These are phyloP conservation scores for Salvia sclarea DNA, from an alignment of 305 asterid genomes.

Conservation along the genomic window DNA sequence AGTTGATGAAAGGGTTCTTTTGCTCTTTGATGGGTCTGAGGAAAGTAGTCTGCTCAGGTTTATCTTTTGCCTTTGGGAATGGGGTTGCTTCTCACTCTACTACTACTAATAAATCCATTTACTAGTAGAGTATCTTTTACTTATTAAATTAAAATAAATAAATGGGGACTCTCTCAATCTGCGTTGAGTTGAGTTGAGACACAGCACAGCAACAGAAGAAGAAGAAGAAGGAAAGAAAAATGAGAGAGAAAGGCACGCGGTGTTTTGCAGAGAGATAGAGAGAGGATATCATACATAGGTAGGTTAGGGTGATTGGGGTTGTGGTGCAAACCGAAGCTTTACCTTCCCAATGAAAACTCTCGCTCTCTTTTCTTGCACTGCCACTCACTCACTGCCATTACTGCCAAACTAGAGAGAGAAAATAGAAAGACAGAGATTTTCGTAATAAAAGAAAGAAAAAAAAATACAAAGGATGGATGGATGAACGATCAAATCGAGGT, in stretches of 20 bases:
- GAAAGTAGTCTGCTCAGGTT: conserved; percentile 19
- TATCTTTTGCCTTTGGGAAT: conserved; percentile 34
- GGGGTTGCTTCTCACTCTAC: no score
- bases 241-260: conserved; percentile 39
- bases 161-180: background rate
- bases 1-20: conserved; percentile 30
- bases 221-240: conserved; percentile 1
- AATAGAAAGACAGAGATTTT: background rate
- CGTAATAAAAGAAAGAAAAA: conserved; percentile 1
- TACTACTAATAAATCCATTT: no score
- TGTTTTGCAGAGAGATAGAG: conserved; percentile 8
- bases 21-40: conserved; percentile 7
- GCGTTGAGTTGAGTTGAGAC: no score
- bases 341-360: conserved; percentile 91
- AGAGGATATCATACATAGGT: background rate
- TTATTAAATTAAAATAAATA: no score
- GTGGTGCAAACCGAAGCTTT: conserved; percentile 46
- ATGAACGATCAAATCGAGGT: conserved; percentile 88
- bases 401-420: conserved; percentile 60
- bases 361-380: conserved; percentile 64
- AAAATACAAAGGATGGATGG: background rate
- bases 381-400: conserved; percentile 71
- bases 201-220: no score
- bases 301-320: conserved; percentile 4
- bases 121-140: no score